Evolutionary conservation across 2,329 filamentous ascomycete genomes (phyloP).

Genomic region (Rhynchosporium graminicola): DNA sequence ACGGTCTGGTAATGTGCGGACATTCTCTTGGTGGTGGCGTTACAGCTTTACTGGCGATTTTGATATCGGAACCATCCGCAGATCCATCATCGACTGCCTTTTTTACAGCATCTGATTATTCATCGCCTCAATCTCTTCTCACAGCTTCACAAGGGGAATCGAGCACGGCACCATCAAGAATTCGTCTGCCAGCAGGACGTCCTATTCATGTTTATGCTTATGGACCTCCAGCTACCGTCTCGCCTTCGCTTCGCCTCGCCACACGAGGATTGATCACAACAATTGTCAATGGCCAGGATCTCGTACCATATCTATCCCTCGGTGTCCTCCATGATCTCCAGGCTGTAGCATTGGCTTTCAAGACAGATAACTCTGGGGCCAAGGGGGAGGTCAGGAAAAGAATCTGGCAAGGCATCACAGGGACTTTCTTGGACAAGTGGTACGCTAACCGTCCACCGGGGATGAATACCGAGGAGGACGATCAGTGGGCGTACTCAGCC

Average conservation of each 20-base stretch:
- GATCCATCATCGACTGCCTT: conserved; percentile 45
- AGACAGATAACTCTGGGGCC: conserved; percentile 67
- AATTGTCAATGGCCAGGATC: conserved; percentile 70
- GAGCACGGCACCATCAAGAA: conserved; percentile 34
- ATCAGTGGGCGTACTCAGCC: conserved; percentile 68
- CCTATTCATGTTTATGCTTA: conserved; percentile 81
- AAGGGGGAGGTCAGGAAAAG: conserved; percentile 66
- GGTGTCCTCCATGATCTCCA: conserved; percentile 76
- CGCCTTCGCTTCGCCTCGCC: conserved; percentile 65
- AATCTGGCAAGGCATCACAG: conserved; percentile 65
- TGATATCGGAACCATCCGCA: conserved; percentile 51
- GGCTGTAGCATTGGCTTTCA: conserved; percentile 70
- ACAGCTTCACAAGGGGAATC: conserved; percentile 53
- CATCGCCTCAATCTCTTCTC: conserved; percentile 70
- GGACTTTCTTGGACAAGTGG: conserved; percentile 63
- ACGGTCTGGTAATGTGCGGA: conserved; percentile 57
- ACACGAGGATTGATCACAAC: conserved; percentile 76
- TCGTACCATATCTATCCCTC: conserved; percentile 73
- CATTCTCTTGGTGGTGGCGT: conserved; percentile 58
- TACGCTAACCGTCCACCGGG: conserved; percentile 46
- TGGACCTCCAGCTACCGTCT: conserved; percentile 73
- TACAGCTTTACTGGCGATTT: conserved; percentile 54
- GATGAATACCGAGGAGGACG: conserved; percentile 55
- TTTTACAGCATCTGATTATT: conserved; percentile 64
- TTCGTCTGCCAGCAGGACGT: conserved; percentile 64